phyloP scores from a whole-genome alignment of 1,284 basidiomycete species.

The Caloboletus inedulis region DNA sequence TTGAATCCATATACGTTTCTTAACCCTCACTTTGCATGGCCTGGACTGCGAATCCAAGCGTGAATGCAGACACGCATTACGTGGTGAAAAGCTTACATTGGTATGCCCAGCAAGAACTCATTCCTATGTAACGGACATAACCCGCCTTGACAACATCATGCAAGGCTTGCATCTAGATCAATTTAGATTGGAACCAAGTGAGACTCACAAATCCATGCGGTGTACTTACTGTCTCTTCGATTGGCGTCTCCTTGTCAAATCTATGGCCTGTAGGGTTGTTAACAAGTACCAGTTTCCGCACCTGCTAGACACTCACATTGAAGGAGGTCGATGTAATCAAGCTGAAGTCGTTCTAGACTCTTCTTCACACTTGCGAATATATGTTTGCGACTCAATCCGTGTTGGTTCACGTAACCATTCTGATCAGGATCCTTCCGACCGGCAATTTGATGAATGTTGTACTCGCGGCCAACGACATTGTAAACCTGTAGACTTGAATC shows the following conservation, averaged over 20 bases:
- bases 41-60: slow-evolving; percentile 25
- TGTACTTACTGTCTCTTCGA: slow-evolving; percentile 32
- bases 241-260: slow-evolving; percentile 33
- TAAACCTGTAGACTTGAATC: slow-evolving; percentile 32
- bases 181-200: not conserved
- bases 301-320: slow-evolving; percentile 41
- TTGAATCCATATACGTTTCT: not conserved
- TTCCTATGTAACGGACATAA: slow-evolving; percentile 57
- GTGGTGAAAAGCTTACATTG: slow-evolving; percentile 30
- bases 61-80: not conserved
- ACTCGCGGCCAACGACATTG: slow-evolving; percentile 35
- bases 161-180: slow-evolving; percentile 51
- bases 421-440: slow-evolving; percentile 34
- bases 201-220: not conserved
- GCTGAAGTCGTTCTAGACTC: slow-evolving; percentile 60
- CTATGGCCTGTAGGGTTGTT: slow-evolving; percentile 22
- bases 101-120: slow-evolving; percentile 43
- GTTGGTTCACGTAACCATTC: slow-evolving; percentile 57
- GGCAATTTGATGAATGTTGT: slow-evolving; percentile 14
- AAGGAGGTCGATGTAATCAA: slow-evolving; percentile 70
- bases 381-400: slow-evolving; percentile 57
- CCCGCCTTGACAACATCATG: slow-evolving; percentile 55
- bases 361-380: slow-evolving; percentile 73
- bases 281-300: not conserved
- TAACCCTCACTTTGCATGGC: slow-evolving; percentile 36